A percentile compares a stretch with the other conserved stretches of the same genome.
These are phyloP conservation scores for Ricinus communis DNA, from an alignment of 345 rosid species.

Conservation along the genomic window DNA sequence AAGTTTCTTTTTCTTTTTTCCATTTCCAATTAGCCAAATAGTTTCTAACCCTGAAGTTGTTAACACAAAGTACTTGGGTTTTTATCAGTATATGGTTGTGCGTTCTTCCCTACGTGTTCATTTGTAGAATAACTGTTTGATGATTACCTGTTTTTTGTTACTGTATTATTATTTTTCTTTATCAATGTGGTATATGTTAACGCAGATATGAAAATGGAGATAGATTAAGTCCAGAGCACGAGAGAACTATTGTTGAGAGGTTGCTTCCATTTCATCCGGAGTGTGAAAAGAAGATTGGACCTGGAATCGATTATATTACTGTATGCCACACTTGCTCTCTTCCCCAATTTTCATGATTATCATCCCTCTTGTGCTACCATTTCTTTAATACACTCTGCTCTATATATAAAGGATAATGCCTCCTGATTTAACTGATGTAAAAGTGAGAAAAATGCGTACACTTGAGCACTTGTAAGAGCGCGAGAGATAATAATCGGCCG, in stretches of 20 bases:
- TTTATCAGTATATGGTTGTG: too few relatives aligned
- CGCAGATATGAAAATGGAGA: slow-evolving; percentile 74
- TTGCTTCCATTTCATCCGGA: slow-evolving; percentile 89
- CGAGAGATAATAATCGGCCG: neutral
- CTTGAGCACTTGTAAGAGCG: neutral
- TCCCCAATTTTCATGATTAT: neutral
- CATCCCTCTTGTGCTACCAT: too few relatives aligned
- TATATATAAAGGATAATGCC: neutral
- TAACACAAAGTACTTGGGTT: too few relatives aligned
- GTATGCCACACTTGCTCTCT: slow-evolving; percentile 39
- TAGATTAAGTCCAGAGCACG: slow-evolving; percentile 73
- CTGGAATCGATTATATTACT: slow-evolving; percentile 78
- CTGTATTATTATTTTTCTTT: too few relatives aligned
- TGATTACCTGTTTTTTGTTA: neutral
- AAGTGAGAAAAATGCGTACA: neutral
- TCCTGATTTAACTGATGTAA: neutral
- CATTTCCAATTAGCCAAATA: too few relatives aligned
- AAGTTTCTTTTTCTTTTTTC: slow-evolving; percentile 16
- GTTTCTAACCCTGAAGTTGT: too few relatives aligned
- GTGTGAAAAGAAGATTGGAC: slow-evolving; percentile 71
- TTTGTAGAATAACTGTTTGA: neutral
- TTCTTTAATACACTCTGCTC: too few relatives aligned
- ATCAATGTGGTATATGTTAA: too few relatives aligned
- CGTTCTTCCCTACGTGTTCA: too few relatives aligned
- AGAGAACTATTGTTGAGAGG: slow-evolving; percentile 62